Evolutionary conservation across 2,329 filamentous ascomycete species (phyloP).

Genomic region (Cryphonectria carpinicola): DNA sequence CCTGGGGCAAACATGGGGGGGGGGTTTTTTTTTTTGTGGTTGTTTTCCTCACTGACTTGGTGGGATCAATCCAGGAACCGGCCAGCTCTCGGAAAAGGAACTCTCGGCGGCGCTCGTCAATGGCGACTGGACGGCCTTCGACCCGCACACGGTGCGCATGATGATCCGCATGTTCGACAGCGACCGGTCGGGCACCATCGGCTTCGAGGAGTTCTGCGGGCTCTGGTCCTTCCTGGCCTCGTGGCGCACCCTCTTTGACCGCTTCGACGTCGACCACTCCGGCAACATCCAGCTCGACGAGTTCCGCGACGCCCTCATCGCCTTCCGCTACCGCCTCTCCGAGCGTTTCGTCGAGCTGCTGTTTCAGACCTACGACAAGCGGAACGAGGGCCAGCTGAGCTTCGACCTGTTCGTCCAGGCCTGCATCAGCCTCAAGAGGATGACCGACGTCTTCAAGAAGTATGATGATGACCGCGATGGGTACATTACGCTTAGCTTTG

Average conservation of each 20-base stretch:
- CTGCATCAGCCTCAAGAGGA: slow-evolving; percentile 93
- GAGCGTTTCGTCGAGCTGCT: slow-evolving; percentile 81
- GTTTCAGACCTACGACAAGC: slow-evolving; percentile 88
- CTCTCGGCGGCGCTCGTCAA: slow-evolving; percentile 91
- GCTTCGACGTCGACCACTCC: slow-evolving; percentile 85
- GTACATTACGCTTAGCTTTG: slow-evolving; percentile 82
- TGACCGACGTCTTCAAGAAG: slow-evolving; percentile 99
- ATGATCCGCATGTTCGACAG: slow-evolving; percentile 99
- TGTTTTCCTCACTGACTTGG: not conserved
- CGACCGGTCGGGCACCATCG: slow-evolving; percentile 85
- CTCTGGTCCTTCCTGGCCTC: slow-evolving; percentile 95
- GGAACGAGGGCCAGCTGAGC: slow-evolving; percentile 71
- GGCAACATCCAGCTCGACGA: slow-evolving; percentile 86
- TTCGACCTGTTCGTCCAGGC: slow-evolving; percentile 98
- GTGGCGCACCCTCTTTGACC: slow-evolving; percentile 93
- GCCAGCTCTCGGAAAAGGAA: slow-evolving; percentile 83
- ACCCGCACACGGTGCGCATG: slow-evolving; percentile 92
- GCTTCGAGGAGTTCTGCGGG: slow-evolving; percentile 94
- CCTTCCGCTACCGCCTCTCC: slow-evolving; percentile 91
- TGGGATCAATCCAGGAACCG: slow-evolving; percentile 59
- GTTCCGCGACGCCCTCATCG: slow-evolving; percentile 86
- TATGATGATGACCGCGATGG: slow-evolving; percentile 97
- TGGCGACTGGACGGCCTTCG: slow-evolving; percentile 91
- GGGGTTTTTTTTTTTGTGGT: not conserved
- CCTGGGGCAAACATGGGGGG: not conserved